phyloP scores from a whole-genome alignment of 345 rosid genomes.

The Hibiscus tridactylites region DNA sequence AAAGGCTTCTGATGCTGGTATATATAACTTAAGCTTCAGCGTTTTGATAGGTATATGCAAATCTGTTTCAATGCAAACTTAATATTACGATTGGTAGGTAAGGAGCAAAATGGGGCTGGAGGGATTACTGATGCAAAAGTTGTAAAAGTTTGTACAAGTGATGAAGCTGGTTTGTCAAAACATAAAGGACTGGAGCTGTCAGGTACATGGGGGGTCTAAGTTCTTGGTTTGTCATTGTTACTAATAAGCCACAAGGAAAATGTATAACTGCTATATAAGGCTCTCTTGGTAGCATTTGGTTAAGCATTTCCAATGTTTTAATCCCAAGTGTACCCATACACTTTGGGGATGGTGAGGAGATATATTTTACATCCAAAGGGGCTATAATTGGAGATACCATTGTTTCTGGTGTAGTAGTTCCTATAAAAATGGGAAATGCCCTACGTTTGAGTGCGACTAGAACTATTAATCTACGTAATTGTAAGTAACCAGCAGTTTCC shows the following conservation, averaged over 20 bases:
- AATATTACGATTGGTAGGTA: constrained; percentile 22
- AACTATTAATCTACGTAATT: no score
- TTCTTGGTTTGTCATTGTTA: neutral
- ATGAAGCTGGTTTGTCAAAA: constrained; percentile 20
- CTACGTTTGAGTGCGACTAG: no score
- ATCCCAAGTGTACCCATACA: neutral
- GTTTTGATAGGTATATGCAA: neutral
- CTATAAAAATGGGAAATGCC: no score
- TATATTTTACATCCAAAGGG: no score
- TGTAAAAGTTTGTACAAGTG: constrained; percentile 14
- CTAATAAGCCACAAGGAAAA: neutral
- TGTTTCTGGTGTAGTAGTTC: no score
- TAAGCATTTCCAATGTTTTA: neutral
- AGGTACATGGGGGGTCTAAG: constrained; percentile 18
- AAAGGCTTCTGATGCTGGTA: constrained; percentile 24
- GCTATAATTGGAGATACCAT: no score
- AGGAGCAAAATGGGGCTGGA: constrained; percentile 16
- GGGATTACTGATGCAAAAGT: constrained; percentile 16
- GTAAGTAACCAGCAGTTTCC: neutral
- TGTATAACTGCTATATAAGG: neutral
- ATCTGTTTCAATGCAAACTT: neutral
- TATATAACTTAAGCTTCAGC: constrained; percentile 10
- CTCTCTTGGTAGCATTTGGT: neutral
- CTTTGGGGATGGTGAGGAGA: no score
- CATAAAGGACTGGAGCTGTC: constrained; percentile 14